Evolutionary conservation across 768 basidiomycete species (phyloP), one percentile per base, ranked within the genome.

Genomic region (Panellus pusillus): DNA sequence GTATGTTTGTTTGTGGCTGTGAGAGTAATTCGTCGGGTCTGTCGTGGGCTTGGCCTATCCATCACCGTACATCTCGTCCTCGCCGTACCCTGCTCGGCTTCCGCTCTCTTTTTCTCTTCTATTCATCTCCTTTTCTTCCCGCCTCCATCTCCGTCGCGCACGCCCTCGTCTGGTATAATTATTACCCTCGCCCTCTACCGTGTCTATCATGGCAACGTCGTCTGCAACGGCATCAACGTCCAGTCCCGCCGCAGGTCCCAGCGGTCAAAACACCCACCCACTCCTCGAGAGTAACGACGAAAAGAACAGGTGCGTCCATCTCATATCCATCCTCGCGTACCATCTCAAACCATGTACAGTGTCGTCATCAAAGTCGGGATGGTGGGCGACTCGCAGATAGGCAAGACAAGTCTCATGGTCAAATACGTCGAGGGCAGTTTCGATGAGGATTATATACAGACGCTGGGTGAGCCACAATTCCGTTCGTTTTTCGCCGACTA

Each of bases 401-500:
- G 96, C 63, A 98, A 98, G 82, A 98, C 96, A 60, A 93, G 91
- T 73, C 79, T 98, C 69, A 98, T 98, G 96, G 95, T 98, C 72
- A 98, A 98, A 76, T 98, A 98, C 67, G 95, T 98, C 56, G 96
- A 99, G 76, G 96, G 96, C 47, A 93, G 89, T 73, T 97, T 96
- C 72, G 94, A 97, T 73, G 94, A 96, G 78, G 96, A 98, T 72
- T 98, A 98, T 76, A 98, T 99, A 70, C 96, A 98, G 83, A 98
- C 96, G 75, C 87, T 99, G 75, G 96, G 93, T 88, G 66, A 52
- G 86, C 74, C 24, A 19, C 24, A 6, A 40, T 31, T 31, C 50
- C 46, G 9, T 50, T 3, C 36, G 29, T 17, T 20, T 41, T 14
- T 35, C 32, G 7, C 32, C 12, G 8, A 39, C 36, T 48, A 29